phyloP scores from a whole-genome alignment of 495 filamentous ascomycete genomes.

The Apodospora peruviana region DNA sequence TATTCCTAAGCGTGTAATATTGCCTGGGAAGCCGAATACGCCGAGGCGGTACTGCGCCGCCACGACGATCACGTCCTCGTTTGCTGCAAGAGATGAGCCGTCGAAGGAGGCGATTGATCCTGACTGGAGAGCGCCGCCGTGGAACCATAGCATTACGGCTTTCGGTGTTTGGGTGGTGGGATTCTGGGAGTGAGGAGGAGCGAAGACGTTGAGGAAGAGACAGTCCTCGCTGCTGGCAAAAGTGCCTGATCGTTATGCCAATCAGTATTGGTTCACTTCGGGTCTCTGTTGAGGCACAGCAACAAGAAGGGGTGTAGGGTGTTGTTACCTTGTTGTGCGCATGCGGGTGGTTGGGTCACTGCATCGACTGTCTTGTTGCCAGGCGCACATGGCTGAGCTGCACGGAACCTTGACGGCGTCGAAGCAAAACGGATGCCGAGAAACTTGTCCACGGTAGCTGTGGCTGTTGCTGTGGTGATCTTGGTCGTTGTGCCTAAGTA shows the following conservation, averaged over 20 bases:
- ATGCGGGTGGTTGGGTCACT: not conserved
- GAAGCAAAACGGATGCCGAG: conserved; percentile 5
- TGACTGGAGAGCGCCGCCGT: conserved; percentile 2
- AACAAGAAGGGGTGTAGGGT: too few relatives aligned
- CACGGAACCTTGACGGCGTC: conserved; percentile 2
- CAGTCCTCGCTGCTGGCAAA: conserved; percentile 1
- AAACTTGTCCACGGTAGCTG: conserved; percentile 7
- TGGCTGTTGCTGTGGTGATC: not conserved
- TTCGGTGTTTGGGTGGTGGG: not conserved
- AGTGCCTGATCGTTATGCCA: not conserved
- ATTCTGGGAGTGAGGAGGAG: not conserved
- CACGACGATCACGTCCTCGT: conserved; percentile 1
- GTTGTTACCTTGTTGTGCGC: too few relatives aligned
- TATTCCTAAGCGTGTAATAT: conserved; percentile 1
- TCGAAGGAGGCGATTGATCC: not conserved
- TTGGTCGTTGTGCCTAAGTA: conserved; percentile 5
- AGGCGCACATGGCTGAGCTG: not conserved
- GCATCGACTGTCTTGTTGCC: not conserved
- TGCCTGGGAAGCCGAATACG: conserved; percentile 8
- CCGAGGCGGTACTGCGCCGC: conserved; percentile 3
- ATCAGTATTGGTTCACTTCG: not conserved
- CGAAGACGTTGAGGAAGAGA: conserved; percentile 6
- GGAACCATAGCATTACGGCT: conserved; percentile 7
- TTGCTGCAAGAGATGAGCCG: conserved; percentile 4
- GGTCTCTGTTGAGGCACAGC: too few relatives aligned